Base-by-base conservation (phyloP, 768 basidiomycete genomes). In the Termitomyces sp. region DNA sequence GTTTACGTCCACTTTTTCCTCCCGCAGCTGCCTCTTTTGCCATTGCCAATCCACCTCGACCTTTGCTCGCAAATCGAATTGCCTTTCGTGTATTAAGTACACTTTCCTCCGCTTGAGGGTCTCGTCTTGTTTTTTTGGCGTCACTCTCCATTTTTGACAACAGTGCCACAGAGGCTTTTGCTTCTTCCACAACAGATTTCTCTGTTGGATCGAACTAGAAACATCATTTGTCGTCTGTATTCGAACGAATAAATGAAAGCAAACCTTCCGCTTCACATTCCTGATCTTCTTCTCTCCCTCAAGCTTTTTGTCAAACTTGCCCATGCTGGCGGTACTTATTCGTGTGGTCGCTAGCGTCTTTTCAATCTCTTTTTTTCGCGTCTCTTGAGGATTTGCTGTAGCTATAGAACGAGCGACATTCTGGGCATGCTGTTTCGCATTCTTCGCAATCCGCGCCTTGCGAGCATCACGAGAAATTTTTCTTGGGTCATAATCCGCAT, bases 321-420 rank as follows among this genome's bases (percentile, higher is more conserved):
- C 97, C 87, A 99, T 87, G 65, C 92, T 95, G 0, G 94, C 97
- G 0, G 97, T 99, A 60, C 94, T 94, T 30, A 78, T 75, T 58
- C 90, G 84, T 1, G 89, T 86, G 11, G 86, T 80, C 8, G 90
- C 84, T 26, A 97, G 75, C 1, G 88, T 87, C 57, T 79, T 79
- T 22, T 94, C 89, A 18, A 98, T 81, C 14, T 92, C 86, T 14
- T 68, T 63, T 72, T 93, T 92, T 24, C 90, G 84, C 48, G 78
- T 70, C 22, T 76, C 70, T 54, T 76, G 75, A 24, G 69, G 68
- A 18, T 65, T 67, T 18, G 59, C 50, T 20, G 74, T 70, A 5
- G 73, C 63, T 41, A 58, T 55, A 0, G 86, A 79, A 33, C 85
- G 85, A 24, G 86, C 82, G 8, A 83, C 53, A 69, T 98, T 98